Conservation (phyloP, 768 basidiomycete genomes). For the Psilocybe subaeruginosa region DNA sequence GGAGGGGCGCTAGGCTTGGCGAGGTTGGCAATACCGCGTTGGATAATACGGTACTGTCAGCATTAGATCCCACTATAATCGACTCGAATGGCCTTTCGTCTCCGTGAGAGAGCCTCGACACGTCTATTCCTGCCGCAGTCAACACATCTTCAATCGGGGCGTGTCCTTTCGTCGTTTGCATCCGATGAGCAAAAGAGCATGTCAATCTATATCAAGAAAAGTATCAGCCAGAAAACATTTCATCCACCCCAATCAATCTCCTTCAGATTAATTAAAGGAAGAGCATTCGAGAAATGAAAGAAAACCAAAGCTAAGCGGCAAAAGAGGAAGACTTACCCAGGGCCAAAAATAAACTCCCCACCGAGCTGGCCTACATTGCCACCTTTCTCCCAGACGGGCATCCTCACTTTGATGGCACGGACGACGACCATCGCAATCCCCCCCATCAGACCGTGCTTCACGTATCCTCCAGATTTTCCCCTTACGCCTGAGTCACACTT, state of each 20-base stretch:
- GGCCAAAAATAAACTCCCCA: constrained; percentile 77
- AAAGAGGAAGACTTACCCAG: constrained; percentile 35
- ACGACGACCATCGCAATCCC: constrained; percentile 77
- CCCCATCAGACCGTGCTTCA: constrained; percentile 64
- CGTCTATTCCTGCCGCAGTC: constrained; percentile 18
- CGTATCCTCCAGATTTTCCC: constrained; percentile 46
- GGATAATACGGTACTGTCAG: neutral
- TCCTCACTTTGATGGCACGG: constrained; percentile 70
- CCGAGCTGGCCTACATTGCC: constrained; percentile 82
- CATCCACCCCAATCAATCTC: neutral
- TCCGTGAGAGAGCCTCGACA: neutral
- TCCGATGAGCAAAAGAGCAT: constrained; percentile 81
- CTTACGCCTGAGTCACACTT: constrained; percentile 6
- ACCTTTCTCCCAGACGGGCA: constrained; percentile 83
- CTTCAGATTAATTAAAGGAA: neutral
- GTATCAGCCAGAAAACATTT: neutral
- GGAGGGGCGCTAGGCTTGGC: neutral
- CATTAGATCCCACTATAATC: neutral
- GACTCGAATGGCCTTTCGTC: neutral
- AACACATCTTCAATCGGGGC: constrained; percentile 74
- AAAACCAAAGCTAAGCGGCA: neutral
- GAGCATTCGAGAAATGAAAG: neutral
- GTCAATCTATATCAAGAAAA: constrained; percentile 43
- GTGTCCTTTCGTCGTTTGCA: constrained; percentile 77
- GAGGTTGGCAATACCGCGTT: neutral